Evolutionary conservation across 208 protist genomes (phyloP), one percentile per base, ranked within the genome.

Genomic region (Crithidia mellificae): DNA sequence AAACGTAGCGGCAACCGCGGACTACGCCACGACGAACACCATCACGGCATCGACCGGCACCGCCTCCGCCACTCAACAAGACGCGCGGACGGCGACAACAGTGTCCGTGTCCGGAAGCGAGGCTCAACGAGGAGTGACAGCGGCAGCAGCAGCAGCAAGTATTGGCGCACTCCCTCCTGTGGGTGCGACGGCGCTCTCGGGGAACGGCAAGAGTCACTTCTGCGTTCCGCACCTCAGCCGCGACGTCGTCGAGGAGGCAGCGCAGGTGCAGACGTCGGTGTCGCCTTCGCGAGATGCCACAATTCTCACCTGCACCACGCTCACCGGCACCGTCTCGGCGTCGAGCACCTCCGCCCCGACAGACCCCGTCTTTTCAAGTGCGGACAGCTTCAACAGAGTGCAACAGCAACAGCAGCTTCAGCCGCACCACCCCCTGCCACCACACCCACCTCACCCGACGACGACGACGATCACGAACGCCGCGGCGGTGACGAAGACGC

Each of bases 381-480:
- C 22, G 51, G 56, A 63, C 17, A 38, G 25, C 8, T 9, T 32
- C 3, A 36, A 55, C n/a, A n/a, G n/a, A 17, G 2, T 20, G 50
- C 50, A 55, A 6, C 50, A 55, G 50, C 50, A 55, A 27, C 50
- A 55, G 50, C 41, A 57, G 17, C 34, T n/a, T n/a, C n/a, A n/a
- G n/a, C n/a, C n/a, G n/a, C n/a, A n/a, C n/a, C n/a, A n/a, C n/a
- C n/a, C n/a, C n/a, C n/a, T 2, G 38, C 62, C 15, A 34, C 38
- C n/a, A 38, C 50, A 50, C 22, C 62, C 12, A 14, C 62, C 22
- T 6, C 11, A 52, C 30, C 58, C 58, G 29, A 14, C 14, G 32
- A 65, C 59, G 32, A 55, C 47, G 1, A 63, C 56, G 0, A 1
- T 38, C 2, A 63, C 56, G 17, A 63, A 63, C 43, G 41, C 27